These are phyloP conservation scores for Euclidium syriacum DNA, from an alignment of 345 rosid genomes.

Conservation along the genomic window DNA sequence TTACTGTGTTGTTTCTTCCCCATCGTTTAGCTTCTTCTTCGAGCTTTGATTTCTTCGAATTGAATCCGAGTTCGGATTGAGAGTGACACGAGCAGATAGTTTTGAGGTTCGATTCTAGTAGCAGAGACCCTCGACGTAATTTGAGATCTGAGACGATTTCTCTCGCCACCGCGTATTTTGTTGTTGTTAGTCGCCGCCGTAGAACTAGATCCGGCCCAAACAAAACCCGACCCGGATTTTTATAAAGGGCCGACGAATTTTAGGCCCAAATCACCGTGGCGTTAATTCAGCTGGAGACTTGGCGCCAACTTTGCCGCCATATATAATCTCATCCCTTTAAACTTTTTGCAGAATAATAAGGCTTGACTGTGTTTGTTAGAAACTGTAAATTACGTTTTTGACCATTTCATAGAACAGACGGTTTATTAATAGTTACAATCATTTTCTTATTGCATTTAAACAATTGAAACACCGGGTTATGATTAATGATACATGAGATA, in stretches of 20 bases:
- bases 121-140: not conserved
- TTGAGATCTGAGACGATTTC: conserved; percentile 9
- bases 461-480: not conserved
- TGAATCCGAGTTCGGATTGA: not conserved
- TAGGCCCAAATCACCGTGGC: not conserved
- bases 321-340: not conserved
- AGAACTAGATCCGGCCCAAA: not conserved
- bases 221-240: not conserved
- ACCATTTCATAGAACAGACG: not conserved
- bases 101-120: not conserved
- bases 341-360: not conserved
- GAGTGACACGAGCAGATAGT: not conserved
- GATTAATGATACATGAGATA: not conserved
- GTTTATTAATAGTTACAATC: not conserved
- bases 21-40: conserved; percentile 35
- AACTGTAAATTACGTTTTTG: not conserved
- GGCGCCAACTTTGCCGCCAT: not conserved
- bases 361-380: too few relatives aligned
- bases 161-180: conserved; percentile 14
- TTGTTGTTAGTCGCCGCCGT: conserved; percentile 20
- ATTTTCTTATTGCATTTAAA: not conserved
- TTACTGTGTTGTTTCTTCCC: conserved; percentile 99
- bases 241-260: not conserved
- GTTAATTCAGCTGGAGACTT: not conserved
- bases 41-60: not conserved